These are phyloP conservation scores for Rosa lucieae DNA, from an alignment of 306 rosid genomes.

Conservation along the genomic window DNA sequence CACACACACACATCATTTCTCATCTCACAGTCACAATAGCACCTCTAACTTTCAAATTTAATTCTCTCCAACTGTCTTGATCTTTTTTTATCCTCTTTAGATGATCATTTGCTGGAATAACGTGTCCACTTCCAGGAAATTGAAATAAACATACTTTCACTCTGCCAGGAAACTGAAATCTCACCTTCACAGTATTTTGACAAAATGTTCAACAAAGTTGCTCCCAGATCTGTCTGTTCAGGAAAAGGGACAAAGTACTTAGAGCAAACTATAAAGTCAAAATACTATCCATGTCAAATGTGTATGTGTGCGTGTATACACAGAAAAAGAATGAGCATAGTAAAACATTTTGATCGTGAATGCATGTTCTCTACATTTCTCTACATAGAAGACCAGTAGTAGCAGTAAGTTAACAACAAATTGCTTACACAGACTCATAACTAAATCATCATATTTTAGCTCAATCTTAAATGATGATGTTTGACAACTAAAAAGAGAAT, in stretches of 20 bases:
- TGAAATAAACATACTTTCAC: background rate
- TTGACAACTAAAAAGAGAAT: background rate
- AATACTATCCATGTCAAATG: background rate
- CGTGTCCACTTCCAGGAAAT: background rate
- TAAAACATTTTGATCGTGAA: background rate
- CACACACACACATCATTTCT: background rate
- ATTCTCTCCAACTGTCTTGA: background rate
- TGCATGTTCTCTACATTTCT: background rate
- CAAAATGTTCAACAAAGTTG: slow-evolving; percentile 37
- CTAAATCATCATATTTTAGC: background rate
- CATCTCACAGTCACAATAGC: background rate
- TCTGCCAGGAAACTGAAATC: slow-evolving; percentile 9
- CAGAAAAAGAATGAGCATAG: too few species aligned
- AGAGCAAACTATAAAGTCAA: background rate
- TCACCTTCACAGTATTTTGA: slow-evolving; percentile 42
- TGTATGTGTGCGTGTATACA: too few species aligned
- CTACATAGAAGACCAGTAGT: background rate
- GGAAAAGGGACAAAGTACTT: background rate
- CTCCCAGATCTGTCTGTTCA: slow-evolving; percentile 41
- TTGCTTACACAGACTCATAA: background rate
- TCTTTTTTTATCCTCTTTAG: background rate
- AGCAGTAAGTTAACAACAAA: background rate
- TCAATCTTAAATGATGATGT: background rate
- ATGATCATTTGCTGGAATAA: background rate
- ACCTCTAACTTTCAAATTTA: background rate